A percentile compares a stretch with the other conserved stretches of the same genome.
Evolutionary conservation across 2,329 filamentous ascomycete genomes (phyloP).

Genomic region (Paecilomyces dactylethromorphus): DNA sequence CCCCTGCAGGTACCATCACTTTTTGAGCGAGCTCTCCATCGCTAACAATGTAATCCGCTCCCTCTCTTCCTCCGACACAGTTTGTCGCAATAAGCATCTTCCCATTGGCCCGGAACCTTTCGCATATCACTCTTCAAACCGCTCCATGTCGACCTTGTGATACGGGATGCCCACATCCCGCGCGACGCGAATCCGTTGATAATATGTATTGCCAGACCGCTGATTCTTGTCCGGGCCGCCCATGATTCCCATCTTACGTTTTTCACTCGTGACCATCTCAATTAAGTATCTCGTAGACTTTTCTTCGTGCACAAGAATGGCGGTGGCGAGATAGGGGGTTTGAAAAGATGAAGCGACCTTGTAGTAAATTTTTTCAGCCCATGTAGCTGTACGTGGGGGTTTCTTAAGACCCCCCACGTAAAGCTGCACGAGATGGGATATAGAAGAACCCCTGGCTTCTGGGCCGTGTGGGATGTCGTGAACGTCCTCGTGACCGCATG

Average conservation of each 20-base stretch:
- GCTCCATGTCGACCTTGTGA: conserved; percentile 4
- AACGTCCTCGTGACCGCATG: no score
- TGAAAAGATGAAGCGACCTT: conserved; percentile 2
- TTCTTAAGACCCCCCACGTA: conserved; percentile 2
- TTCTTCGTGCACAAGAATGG: not conserved
- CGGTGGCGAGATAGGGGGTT: not conserved
- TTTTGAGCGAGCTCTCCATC: not conserved
- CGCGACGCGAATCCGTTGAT: conserved; percentile 6
- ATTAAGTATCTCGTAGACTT: not conserved
- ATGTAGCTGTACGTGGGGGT: conserved; percentile 6
- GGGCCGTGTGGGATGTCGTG: not conserved
- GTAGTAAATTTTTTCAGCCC: conserved; percentile 9
- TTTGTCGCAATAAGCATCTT: not conserved
- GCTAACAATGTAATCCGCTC: not conserved
- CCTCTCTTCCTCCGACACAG: not conserved
- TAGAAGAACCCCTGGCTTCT: not conserved
- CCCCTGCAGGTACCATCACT: not conserved
- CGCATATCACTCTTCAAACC: conserved; percentile 6
- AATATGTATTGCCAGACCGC: not conserved
- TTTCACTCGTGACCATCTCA: not conserved
- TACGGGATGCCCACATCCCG: conserved; percentile 9
- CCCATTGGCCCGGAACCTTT: not conserved
- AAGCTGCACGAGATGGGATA: not conserved
- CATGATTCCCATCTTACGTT: not conserved
- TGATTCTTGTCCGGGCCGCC: not conserved